Conservation (phyloP, 2,329 filamentous ascomycete genomes). For the Aspergillus glaucus region DNA sequence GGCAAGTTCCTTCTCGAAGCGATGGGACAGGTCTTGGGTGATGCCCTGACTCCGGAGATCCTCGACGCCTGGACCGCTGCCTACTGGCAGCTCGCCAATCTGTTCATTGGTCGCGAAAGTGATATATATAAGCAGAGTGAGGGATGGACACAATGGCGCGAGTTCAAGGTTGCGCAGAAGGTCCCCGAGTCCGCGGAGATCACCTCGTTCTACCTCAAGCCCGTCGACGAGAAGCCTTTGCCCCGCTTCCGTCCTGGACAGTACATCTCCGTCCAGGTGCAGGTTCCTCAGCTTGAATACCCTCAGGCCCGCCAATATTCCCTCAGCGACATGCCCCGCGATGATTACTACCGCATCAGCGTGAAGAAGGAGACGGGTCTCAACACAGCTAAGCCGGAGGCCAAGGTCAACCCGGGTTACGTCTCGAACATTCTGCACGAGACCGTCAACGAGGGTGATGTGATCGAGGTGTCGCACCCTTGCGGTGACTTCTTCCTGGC, state of each 20-base stretch:
- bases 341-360: slow-evolving; percentile 62
- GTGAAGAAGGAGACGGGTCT: slow-evolving; percentile 61
- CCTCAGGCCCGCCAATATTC: slow-evolving; percentile 67
- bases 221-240: slow-evolving; percentile 55
- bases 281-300: slow-evolving; percentile 54
- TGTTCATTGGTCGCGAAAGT: slow-evolving; percentile 62
- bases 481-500: slow-evolving; percentile 54
- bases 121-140: slow-evolving; percentile 56
- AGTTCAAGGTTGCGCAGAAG: slow-evolving; percentile 61
- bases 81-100: slow-evolving; percentile 66
- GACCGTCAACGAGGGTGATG: slow-evolving; percentile 54
- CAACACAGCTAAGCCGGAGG: slow-evolving; percentile 38
- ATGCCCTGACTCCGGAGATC: slow-evolving; percentile 59
- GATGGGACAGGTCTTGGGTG: slow-evolving; percentile 61
- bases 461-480: slow-evolving; percentile 61
- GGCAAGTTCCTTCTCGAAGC: slow-evolving; percentile 62
- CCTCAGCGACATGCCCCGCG: slow-evolving; percentile 58
- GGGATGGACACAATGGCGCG: slow-evolving; percentile 62
- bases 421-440: slow-evolving; percentile 66
- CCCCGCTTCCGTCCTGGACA: slow-evolving; percentile 64
- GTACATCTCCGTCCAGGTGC: slow-evolving; percentile 60
- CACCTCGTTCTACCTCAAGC: slow-evolving; percentile 63
- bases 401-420: slow-evolving; percentile 53
- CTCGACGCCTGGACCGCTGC: slow-evolving; percentile 64
- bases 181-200: slow-evolving; percentile 62